Evolutionary conservation across 2,329 filamentous ascomycete species (phyloP).

Genomic region (Ilyonectria sp.): DNA sequence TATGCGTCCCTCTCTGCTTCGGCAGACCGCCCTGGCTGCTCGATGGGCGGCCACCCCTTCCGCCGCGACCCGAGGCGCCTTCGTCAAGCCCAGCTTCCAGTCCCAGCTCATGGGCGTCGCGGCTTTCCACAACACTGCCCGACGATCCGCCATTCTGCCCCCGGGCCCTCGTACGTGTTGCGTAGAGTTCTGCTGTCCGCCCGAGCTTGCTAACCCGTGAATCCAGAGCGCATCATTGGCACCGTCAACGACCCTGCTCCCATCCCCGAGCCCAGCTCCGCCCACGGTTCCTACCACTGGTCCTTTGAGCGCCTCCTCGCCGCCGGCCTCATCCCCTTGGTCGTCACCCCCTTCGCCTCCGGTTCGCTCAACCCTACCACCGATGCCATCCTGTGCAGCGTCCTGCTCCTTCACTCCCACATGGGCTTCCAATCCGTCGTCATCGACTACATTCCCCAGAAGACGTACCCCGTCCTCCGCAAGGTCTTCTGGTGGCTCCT

Average conservation of each 20-base stretch:
- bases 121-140: slow-evolving; percentile 88
- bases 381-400: slow-evolving; percentile 87
- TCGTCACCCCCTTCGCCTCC: slow-evolving; percentile 91
- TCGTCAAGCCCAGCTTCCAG: slow-evolving; percentile 50
- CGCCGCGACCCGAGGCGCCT: slow-evolving; percentile 53
- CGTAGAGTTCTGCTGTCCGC: too few species aligned
- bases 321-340: slow-evolving; percentile 86
- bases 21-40: slow-evolving; percentile 64
- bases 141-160: slow-evolving; percentile 84
- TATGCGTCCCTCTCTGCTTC: slow-evolving; percentile 69
- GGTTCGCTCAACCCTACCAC: slow-evolving; percentile 91
- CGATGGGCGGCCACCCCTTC: slow-evolving; percentile 55
- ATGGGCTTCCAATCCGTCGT: slow-evolving; percentile 94
- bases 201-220: slow-evolving; percentile 59
- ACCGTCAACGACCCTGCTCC: slow-evolving; percentile 90
- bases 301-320: slow-evolving; percentile 92
- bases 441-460: slow-evolving; percentile 89
- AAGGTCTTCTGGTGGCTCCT: slow-evolving; percentile 83
- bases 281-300: slow-evolving; percentile 98
- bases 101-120: slow-evolving; percentile 69
- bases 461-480: slow-evolving; percentile 77
- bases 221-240: slow-evolving; percentile 80
- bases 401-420: slow-evolving; percentile 92
- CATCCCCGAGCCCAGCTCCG: slow-evolving; percentile 79
- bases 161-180: slow-evolving; percentile 83